These are phyloP conservation scores for Colletotrichum siamense DNA, from an alignment of 2,329 filamentous ascomycete species.

Conservation along the genomic window DNA sequence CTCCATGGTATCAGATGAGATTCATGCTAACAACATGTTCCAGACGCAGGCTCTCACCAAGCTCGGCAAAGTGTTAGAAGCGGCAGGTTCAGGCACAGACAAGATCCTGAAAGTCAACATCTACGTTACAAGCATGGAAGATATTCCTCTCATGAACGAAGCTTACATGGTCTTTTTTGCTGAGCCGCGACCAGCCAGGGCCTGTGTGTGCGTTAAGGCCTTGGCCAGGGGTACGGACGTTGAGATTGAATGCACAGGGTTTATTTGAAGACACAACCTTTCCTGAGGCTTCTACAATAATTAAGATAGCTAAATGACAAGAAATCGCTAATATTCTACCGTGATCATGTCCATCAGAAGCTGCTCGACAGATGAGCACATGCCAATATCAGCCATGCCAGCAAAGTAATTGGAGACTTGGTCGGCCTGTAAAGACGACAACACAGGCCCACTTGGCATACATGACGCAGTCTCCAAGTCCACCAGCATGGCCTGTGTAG, in stretches of 20 bases:
- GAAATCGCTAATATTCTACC: background rate
- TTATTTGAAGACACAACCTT: background rate
- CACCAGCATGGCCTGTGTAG: background rate
- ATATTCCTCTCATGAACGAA: background rate
- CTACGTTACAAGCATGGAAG: background rate
- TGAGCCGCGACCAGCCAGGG: background rate
- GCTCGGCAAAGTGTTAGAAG: background rate
- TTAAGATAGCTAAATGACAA: background rate
- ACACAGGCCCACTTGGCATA: background rate
- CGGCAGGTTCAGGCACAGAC: background rate
- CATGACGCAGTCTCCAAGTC: background rate
- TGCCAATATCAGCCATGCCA: background rate
- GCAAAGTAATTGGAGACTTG: background rate
- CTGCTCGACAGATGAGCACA: background rate
- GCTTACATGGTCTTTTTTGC: background rate
- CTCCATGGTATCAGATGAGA: background rate
- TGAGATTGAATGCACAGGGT: background rate
- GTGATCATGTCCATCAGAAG: conserved; percentile 24
- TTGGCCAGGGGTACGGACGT: background rate
- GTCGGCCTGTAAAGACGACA: background rate
- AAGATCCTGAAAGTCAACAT: background rate
- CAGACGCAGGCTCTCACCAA: background rate
- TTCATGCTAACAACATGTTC: background rate
- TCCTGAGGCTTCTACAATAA: background rate
- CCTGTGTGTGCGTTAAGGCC: background rate